Conservation (phyloP, 2,329 filamentous ascomycete genomes). For the Xenoacremonium recifei region DNA sequence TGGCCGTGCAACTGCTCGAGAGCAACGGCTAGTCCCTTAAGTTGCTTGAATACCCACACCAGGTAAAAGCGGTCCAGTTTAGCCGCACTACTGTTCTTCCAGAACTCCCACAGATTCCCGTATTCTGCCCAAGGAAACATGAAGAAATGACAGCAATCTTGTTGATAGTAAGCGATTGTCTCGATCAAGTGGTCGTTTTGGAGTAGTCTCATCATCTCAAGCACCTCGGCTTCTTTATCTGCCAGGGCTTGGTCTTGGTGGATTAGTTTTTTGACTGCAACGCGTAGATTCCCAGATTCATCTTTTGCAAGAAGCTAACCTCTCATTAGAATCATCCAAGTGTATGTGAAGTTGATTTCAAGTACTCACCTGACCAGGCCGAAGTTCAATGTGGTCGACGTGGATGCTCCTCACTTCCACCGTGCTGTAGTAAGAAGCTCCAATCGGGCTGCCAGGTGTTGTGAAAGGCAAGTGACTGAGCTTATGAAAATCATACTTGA, state of each 20-base stretch:
- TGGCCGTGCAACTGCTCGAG: slow-evolving; percentile 2
- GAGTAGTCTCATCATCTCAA: slow-evolving; percentile 4
- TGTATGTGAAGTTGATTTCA: not conserved
- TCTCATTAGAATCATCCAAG: not conserved
- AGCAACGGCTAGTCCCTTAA: slow-evolving; percentile 3
- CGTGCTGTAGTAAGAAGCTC: slow-evolving; percentile 1
- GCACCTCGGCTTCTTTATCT: slow-evolving; percentile 2
- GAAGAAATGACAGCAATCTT: slow-evolving; percentile 8
- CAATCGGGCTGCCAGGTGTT: not conserved
- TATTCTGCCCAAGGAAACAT: slow-evolving; percentile 18
- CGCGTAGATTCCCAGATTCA: not conserved
- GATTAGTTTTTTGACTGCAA: slow-evolving; percentile 4
- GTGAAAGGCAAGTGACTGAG: slow-evolving; percentile 1
- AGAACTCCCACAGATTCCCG: slow-evolving; percentile 18
- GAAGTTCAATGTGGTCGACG: slow-evolving; percentile 1
- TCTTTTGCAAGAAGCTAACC: not conserved
- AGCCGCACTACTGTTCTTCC: slow-evolving; percentile 1
- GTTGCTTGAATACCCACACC: slow-evolving; percentile 8
- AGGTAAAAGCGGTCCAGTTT: not conserved
- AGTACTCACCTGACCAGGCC: slow-evolving; percentile 1
- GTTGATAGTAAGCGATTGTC: slow-evolving; percentile 8
- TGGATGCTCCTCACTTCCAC: slow-evolving; percentile 4
- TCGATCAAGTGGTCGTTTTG: slow-evolving; percentile 6
- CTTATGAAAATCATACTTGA: slow-evolving; percentile 2
- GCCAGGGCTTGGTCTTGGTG: not conserved